phyloP scores from a whole-genome alignment of 106 monocot species.

The Apostasia ramifera region DNA sequence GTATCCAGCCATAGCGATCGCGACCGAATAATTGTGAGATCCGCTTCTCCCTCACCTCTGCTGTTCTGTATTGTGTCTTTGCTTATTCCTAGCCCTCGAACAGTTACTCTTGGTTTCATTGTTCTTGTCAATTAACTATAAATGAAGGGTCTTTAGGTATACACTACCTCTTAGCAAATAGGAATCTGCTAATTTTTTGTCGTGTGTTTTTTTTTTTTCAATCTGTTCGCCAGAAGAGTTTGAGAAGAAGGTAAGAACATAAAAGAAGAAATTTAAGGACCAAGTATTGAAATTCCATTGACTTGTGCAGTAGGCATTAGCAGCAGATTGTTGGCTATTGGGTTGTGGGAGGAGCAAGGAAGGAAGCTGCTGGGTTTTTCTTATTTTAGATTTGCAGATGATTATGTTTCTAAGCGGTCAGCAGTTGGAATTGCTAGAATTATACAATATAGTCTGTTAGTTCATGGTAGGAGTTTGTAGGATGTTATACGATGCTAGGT shows the following conservation, averaged over 20 bases:
- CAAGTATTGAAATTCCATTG: background rate
- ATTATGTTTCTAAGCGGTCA: background rate
- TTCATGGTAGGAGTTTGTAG: too few species aligned
- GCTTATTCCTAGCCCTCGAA: background rate
- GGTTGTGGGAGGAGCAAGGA: too few species aligned
- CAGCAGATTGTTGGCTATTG: background rate
- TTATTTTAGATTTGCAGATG: background rate
- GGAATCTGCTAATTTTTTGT: background rate
- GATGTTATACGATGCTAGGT: too few species aligned
- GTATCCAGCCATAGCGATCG: slow-evolving; percentile 83
- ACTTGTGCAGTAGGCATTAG: background rate
- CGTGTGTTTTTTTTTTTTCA: background rate
- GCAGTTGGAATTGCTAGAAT: background rate
- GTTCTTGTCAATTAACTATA: too few species aligned
- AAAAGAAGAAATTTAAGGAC: background rate
- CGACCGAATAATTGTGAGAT: slow-evolving; percentile 57
- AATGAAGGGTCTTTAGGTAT: background rate
- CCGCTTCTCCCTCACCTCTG: background rate
- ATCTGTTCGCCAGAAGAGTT: background rate
- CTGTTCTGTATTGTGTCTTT: background rate
- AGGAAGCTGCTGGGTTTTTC: background rate
- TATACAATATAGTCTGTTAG: background rate
- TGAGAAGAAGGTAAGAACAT: background rate
- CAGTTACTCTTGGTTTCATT: background rate
- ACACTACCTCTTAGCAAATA: background rate